phyloP scores from a whole-genome alignment of 2,329 filamentous ascomycete species.

The Alternaria alternata region DNA sequence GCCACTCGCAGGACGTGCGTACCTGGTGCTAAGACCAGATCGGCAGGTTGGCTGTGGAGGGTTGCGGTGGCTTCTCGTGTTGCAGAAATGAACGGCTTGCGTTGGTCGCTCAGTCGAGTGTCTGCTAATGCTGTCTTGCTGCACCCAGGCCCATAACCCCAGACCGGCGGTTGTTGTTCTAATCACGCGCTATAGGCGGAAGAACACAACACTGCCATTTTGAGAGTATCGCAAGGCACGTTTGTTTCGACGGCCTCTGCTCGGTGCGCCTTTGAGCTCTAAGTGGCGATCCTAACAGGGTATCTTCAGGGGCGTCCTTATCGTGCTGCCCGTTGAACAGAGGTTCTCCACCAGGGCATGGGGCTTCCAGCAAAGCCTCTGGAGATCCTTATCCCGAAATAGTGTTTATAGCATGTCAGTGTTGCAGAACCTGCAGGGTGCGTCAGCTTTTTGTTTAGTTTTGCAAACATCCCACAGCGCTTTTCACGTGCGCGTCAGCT shows the following conservation, averaged over 20 bases:
- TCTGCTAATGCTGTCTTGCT: conserved; percentile 28
- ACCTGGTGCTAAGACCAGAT: conserved; percentile 38
- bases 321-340: conserved; percentile 22
- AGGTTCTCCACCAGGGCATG: conserved; percentile 17
- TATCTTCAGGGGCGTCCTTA: conserved; percentile 28
- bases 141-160: conserved; percentile 19
- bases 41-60: conserved; percentile 38
- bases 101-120: conserved; percentile 34
- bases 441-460: conserved; percentile 19
- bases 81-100: conserved; percentile 40
- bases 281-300: conserved; percentile 14
- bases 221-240: conserved; percentile 7
- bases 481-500: conserved; percentile 11
- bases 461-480: conserved; percentile 18
- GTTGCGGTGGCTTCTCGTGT: conserved; percentile 44
- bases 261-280: conserved; percentile 12
- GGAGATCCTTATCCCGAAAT: conserved; percentile 25
- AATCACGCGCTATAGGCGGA: conserved; percentile 22
- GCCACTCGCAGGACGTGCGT: conserved; percentile 37
- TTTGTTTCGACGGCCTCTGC: conserved; percentile 10
- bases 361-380: conserved; percentile 14
- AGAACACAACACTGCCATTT: conserved; percentile 15
- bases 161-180: conserved; percentile 36
- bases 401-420: conserved; percentile 22
- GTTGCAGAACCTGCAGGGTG: conserved; percentile 31